These are phyloP conservation scores for Ogataea populi-albae DNA, from an alignment of 805 yeast genomes.

Conservation along the genomic window DNA sequence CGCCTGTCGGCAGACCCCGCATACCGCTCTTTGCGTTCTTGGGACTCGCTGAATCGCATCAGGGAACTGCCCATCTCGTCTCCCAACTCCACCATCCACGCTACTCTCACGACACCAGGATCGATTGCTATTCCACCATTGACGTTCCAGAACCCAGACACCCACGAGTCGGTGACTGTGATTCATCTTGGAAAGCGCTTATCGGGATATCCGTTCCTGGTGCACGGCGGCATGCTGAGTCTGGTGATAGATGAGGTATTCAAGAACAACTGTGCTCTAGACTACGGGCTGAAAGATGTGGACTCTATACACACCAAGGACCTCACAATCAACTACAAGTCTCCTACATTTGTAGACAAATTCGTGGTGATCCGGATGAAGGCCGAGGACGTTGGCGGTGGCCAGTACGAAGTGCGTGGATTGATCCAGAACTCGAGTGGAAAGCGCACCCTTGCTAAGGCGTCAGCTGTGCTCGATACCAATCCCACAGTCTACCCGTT, in stretches of 20 bases:
- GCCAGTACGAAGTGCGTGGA: conserved; percentile 45
- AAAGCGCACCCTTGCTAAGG: conserved; percentile 49
- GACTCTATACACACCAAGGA: conserved; percentile 46
- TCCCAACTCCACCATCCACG: conserved; percentile 34
- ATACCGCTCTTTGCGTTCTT: conserved; percentile 37
- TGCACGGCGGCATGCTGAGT: conserved; percentile 88
- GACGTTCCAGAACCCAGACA: conserved; percentile 55
- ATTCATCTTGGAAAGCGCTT: conserved; percentile 74
- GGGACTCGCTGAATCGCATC: conserved; percentile 45
- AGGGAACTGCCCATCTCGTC: conserved; percentile 30
- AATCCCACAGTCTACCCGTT: too few relatives aligned
- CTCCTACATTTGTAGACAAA: conserved; percentile 77
- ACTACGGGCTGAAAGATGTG: conserved; percentile 26
- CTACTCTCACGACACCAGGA: conserved; percentile 69
- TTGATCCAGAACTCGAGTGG: conserved; percentile 53
- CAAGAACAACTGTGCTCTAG: conserved; percentile 35
- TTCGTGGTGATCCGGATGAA: conserved; percentile 65
- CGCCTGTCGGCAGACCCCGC: conserved; percentile 40
- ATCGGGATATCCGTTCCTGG: conserved; percentile 82
- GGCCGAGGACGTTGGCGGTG: conserved; percentile 28
- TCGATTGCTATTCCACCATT: conserved; percentile 75
- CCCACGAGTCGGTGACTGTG: conserved; percentile 60
- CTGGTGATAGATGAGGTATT: conserved; percentile 75
- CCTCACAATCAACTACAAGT: conserved; percentile 52
- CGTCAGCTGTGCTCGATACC: conserved; percentile 44